Percentiles rank a stretch among this genome's conserved stretches.
phyloP scores from a whole-genome alignment of 2,329 filamentous ascomycete genomes.

The Exophiala aquamarina region DNA sequence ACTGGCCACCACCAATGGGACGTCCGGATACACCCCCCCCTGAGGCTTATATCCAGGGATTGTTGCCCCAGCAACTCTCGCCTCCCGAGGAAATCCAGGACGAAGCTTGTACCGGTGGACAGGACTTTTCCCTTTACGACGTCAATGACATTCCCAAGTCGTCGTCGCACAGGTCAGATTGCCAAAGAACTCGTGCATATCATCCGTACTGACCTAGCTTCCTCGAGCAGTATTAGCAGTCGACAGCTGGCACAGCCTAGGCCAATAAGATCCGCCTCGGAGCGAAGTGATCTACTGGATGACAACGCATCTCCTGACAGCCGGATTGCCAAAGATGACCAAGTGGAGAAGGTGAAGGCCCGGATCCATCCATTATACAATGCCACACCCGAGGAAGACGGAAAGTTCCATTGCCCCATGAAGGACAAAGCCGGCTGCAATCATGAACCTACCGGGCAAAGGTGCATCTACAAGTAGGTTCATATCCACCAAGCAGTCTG shows the following conservation, averaged over 20 bases:
- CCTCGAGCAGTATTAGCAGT: slow-evolving; percentile 6
- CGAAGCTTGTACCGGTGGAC: slow-evolving; percentile 5
- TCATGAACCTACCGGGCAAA: slow-evolving; percentile 92
- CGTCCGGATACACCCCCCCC: slow-evolving; percentile 17
- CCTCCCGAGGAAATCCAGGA: slow-evolving; percentile 13
- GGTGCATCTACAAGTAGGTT: slow-evolving; percentile 97
- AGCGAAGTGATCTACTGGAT: slow-evolving; percentile 20
- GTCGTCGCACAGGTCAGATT: slow-evolving; percentile 17
- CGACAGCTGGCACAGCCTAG: slow-evolving; percentile 18
- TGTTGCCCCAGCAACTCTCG: slow-evolving; percentile 6
- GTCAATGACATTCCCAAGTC: slow-evolving; percentile 3
- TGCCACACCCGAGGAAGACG: slow-evolving; percentile 52
- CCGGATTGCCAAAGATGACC: slow-evolving; percentile 19
- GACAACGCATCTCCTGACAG: slow-evolving; percentile 8
- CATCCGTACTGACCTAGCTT: slow-evolving; percentile 1
- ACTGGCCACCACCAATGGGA: slow-evolving; percentile 2
- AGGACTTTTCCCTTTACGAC: slow-evolving; percentile 9
- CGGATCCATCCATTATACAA: slow-evolving; percentile 27
- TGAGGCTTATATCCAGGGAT: slow-evolving; percentile 18
- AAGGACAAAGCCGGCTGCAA: slow-evolving; percentile 68
- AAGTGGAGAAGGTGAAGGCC: slow-evolving; percentile 23
- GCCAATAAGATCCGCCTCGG: slow-evolving; percentile 26
- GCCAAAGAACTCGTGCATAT: neutral
- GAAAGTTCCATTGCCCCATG: slow-evolving; percentile 92
- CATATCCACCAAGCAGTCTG: slow-evolving; percentile 13